Conservation (phyloP, 108 stramenopile genomes). For the Pseudonitzschia pungens region DNA sequence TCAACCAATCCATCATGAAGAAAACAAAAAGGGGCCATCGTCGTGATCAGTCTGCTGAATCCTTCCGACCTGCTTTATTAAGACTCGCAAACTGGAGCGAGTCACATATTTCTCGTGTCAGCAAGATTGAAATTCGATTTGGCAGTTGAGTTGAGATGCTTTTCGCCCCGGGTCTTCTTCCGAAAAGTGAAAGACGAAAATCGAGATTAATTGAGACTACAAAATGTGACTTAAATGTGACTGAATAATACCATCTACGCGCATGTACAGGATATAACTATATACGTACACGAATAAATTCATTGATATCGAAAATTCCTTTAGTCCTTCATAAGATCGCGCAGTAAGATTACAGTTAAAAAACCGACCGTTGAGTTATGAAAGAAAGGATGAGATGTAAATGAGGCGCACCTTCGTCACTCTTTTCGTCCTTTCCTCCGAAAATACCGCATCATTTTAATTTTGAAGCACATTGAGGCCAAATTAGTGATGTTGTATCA, state of each 20-base stretch:
- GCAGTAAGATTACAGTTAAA: constrained; percentile 5
- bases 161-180: not conserved
- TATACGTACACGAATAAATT: not conserved
- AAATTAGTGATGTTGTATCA: constrained; percentile 12
- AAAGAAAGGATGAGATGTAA: not conserved
- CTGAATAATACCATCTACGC: not conserved
- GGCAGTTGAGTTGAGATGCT: constrained; percentile 5
- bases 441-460: not conserved
- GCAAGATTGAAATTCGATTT: constrained; percentile 12
- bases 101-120: not conserved
- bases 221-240: constrained; percentile 16
- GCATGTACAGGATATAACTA: not conserved
- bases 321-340: constrained; percentile 8
- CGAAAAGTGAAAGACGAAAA: not conserved
- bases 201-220: not conserved
- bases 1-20: too few species aligned
- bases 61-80: not conserved
- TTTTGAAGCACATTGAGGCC: constrained; percentile 8
- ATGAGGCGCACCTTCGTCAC: not conserved
- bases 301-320: not conserved
- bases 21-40: too few species aligned
- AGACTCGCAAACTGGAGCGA: not conserved
- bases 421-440: not conserved
- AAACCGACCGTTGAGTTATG: constrained; percentile 6
- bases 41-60: too few species aligned